Evolutionary conservation across 805 yeast species (phyloP).

Genomic region (Suhomyces sp.): DNA sequence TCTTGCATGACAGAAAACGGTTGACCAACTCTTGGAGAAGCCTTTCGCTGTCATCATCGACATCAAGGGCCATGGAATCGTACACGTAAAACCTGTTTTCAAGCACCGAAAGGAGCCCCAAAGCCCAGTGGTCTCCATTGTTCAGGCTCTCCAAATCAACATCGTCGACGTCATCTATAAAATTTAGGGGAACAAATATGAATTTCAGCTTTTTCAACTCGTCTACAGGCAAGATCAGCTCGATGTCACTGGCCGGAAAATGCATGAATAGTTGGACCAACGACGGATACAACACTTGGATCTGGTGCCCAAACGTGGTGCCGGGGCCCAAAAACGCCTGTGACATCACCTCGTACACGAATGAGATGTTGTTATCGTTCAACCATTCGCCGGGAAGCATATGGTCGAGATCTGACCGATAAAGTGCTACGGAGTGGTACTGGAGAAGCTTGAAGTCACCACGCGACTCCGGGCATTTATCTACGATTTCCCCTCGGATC

Average conservation of each 20-base stretch:
- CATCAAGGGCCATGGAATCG: slow-evolving; percentile 49
- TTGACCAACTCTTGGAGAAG: slow-evolving; percentile 24
- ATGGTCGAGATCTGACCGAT: slow-evolving; percentile 55
- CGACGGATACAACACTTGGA: slow-evolving; percentile 51
- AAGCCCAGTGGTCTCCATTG: slow-evolving; percentile 78
- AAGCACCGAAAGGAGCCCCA: slow-evolving; percentile 50
- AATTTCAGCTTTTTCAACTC: slow-evolving; percentile 38
- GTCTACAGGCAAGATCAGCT: slow-evolving; percentile 31
- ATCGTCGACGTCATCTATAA: slow-evolving; percentile 39
- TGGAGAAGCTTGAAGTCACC: slow-evolving; percentile 38
- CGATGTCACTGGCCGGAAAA: slow-evolving; percentile 39
- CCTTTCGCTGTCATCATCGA: slow-evolving; percentile 13
- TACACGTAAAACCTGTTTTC: slow-evolving; percentile 51
- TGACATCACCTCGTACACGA: slow-evolving; percentile 51
- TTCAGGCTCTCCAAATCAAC: slow-evolving; percentile 52
- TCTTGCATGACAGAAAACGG: slow-evolving; percentile 21
- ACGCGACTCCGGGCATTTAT: background rate
- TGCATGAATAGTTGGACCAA: slow-evolving; percentile 60
- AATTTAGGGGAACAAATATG: slow-evolving; percentile 68
- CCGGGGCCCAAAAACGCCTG: slow-evolving; percentile 19
- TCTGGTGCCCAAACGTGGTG: slow-evolving; percentile 18
- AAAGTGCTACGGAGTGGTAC: slow-evolving; percentile 55
- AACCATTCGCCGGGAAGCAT: slow-evolving; percentile 69
- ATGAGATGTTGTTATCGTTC: slow-evolving; percentile 65
- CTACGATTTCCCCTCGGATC: slow-evolving; percentile 1